phyloP scores from a whole-genome alignment of 2,329 filamentous ascomycete genomes.

The Anthostomella pinea region DNA sequence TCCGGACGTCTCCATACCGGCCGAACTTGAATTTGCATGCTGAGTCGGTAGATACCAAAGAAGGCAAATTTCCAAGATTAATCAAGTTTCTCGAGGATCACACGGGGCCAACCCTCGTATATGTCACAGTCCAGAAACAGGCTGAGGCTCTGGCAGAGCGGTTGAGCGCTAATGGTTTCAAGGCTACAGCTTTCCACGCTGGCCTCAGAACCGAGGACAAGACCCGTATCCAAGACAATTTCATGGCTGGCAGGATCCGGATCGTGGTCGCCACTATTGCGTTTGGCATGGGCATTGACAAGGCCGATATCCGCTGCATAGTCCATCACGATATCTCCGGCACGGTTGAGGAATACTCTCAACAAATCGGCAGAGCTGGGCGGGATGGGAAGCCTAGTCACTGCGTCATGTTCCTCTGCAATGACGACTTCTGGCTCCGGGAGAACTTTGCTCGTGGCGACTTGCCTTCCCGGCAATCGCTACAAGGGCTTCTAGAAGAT shows the following conservation, averaged over 20 bases:
- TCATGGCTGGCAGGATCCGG: conserved; percentile 44
- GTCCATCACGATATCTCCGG: conserved; percentile 50
- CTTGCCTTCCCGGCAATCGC: conserved; percentile 49
- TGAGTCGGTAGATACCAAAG: conserved; percentile 38
- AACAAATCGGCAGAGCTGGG: conserved; percentile 56
- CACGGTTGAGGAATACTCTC: conserved; percentile 55
- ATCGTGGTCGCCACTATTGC: conserved; percentile 55
- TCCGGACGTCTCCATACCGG: conserved; percentile 57
- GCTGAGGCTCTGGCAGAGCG: conserved; percentile 42
- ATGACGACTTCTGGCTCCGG: conserved; percentile 54
- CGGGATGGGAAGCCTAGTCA: conserved; percentile 50
- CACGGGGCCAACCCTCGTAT: conserved; percentile 56
- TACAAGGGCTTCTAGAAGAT: conserved; percentile 47
- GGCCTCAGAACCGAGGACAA: conserved; percentile 47
- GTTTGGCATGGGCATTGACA: conserved; percentile 61
- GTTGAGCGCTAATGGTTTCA: conserved; percentile 37
- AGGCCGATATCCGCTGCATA: conserved; percentile 52
- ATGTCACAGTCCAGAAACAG: conserved; percentile 57
- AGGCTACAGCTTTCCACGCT: conserved; percentile 47
- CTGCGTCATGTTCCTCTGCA: conserved; percentile 58
- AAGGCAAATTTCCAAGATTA: conserved; percentile 45
- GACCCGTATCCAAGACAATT: conserved; percentile 46
- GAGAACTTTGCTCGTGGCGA: conserved; percentile 61
- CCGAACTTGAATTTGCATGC: conserved; percentile 56
- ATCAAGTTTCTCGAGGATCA: conserved; percentile 48